Evolutionary conservation across 306 rosid species (phyloP).

Genomic region (Prunus mume): DNA sequence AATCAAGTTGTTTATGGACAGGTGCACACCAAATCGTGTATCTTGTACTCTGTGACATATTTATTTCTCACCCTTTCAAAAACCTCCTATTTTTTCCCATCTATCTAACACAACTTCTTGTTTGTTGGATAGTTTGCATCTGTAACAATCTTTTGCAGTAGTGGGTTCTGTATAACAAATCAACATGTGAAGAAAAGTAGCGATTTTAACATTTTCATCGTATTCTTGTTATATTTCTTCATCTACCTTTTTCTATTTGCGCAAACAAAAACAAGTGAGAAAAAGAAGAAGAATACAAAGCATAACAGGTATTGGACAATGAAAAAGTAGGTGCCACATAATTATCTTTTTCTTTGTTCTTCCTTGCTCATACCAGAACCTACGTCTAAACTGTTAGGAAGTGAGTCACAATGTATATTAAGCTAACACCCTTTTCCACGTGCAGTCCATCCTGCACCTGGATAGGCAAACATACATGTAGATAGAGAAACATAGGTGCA

Average conservation of each 20-base stretch:
- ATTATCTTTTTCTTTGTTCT: neutral
- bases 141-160: neutral
- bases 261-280: neutral
- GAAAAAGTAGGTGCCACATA: neutral
- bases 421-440: neutral
- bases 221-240: neutral
- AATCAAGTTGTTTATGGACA: slow-evolving; percentile 92
- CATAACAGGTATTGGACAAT: neutral
- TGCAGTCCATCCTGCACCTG: neutral
- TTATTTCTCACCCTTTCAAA: slow-evolving; percentile 13
- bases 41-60: slow-evolving; percentile 7
- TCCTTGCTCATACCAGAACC: neutral
- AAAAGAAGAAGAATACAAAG: neutral
- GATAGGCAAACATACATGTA: neutral
- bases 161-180: neutral
- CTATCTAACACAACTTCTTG: neutral
- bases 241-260: neutral
- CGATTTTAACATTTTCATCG: neutral
- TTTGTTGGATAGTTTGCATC: neutral
- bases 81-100: slow-evolving; percentile 6
- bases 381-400: neutral
- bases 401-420: neutral
- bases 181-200: neutral
- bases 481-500: neutral
- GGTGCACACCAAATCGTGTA: slow-evolving; percentile 44